Percentiles rank a stretch among this genome's conserved stretches.
phyloP scores from a whole-genome alignment of 148 eudicot species.

The Beta vulgaris region DNA sequence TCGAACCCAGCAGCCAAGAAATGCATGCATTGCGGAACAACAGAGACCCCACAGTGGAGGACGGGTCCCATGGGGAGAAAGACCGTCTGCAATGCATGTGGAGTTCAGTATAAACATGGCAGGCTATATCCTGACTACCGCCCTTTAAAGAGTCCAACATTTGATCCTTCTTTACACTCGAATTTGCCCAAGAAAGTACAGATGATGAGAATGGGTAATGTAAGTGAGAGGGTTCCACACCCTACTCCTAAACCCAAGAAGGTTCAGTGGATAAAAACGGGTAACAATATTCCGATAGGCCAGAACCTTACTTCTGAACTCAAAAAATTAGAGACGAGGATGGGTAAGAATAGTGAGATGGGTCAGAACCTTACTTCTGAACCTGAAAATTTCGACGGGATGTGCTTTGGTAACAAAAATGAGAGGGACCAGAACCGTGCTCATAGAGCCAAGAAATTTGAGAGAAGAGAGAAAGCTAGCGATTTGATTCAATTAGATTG shows the following conservation, averaged over 20 bases:
- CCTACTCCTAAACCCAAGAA: neutral
- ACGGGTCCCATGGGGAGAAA: constrained; percentile 17
- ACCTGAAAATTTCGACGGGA: neutral
- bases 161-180: neutral
- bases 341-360: neutral
- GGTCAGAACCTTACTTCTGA: neutral
- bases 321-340: neutral
- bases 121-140: constrained; percentile 4
- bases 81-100: constrained; percentile 37
- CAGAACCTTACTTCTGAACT: neutral
- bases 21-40: constrained; percentile 26
- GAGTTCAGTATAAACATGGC: constrained; percentile 23
- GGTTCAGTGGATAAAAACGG: neutral
- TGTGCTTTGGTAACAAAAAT: neutral
- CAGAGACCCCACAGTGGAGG: constrained; percentile 27
- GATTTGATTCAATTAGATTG: neutral
- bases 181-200: constrained; percentile 12
- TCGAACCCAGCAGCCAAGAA: constrained; percentile 17
- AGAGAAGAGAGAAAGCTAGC: neutral
- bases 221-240: neutral
- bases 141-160: constrained; percentile 18
- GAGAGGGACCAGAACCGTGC: constrained; percentile 9
- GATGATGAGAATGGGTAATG: neutral
- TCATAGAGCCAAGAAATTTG: neutral
- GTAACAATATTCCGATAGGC: neutral